Conservation (phyloP, 768 basidiomycete species). For the Roridomyces roridus region DNA sequence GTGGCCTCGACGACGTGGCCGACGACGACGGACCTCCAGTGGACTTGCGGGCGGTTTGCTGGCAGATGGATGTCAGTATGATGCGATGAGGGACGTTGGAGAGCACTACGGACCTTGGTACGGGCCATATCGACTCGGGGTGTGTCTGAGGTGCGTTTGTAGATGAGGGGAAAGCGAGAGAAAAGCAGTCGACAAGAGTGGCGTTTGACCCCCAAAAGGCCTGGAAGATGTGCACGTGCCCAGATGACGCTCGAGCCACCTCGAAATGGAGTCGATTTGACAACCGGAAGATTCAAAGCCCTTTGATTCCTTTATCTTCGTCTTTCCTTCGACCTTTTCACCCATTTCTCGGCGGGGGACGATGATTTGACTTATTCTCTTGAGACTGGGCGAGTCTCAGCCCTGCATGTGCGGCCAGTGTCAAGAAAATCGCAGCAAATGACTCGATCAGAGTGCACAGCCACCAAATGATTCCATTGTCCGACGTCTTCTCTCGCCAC, state of each 20-base stretch:
- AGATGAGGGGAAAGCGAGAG: slow-evolving; percentile 2
- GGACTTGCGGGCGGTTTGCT: slow-evolving; percentile 67
- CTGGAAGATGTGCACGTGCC: slow-evolving; percentile 56
- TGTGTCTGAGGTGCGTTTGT: too few species aligned
- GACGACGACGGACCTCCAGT: slow-evolving; percentile 54
- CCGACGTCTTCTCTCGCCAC: too few species aligned
- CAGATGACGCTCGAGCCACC: slow-evolving; percentile 56
- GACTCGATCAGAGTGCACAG: too few species aligned
- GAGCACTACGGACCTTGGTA: slow-evolving; percentile 55
- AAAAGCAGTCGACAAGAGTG: slow-evolving; percentile 29
- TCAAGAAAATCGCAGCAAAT: too few species aligned
- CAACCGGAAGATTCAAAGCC: too few species aligned
- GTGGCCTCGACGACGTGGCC: slow-evolving; percentile 20
- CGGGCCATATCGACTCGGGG: slow-evolving; percentile 54
- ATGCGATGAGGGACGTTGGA: slow-evolving; percentile 12
- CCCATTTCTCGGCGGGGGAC: too few species aligned
- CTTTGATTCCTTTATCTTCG: too few species aligned
- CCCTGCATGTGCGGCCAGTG: too few species aligned
- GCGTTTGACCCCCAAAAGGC: slow-evolving; percentile 42
- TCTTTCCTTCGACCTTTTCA: too few species aligned
- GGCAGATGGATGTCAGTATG: slow-evolving; percentile 35
- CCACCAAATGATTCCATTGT: too few species aligned
- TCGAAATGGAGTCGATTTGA: slow-evolving; percentile 22
- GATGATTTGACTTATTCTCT: too few species aligned
- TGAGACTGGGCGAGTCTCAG: too few species aligned